Conservation (phyloP, 306 rosid species). For the Medicago truncatula region DNA sequence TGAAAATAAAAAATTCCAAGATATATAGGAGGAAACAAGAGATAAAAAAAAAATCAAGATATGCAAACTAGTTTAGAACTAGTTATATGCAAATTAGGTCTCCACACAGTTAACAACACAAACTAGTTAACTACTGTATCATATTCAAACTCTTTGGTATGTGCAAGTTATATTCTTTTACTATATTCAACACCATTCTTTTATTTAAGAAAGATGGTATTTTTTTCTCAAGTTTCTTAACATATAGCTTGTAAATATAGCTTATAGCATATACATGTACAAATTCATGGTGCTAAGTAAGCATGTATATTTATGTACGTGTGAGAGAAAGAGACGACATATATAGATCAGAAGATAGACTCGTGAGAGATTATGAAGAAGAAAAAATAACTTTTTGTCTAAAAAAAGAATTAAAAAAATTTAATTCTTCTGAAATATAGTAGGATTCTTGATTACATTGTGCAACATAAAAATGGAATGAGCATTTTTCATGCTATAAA, state of each 20-base stretch:
- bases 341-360: not conserved
- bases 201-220: not conserved
- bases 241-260: not conserved
- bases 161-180: no score
- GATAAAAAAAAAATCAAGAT: no score
- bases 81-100: no score
- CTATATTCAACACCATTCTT: not conserved
- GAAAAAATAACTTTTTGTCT: not conserved
- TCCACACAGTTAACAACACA: no score
- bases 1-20: no score
- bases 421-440: not conserved
- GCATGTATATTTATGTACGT: not conserved
- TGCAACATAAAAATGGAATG: conserved; percentile 31
- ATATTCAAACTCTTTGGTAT: no score
- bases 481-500: conserved; percentile 28
- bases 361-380: not conserved
- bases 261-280: not conserved
- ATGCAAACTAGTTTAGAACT: no score
- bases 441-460: not conserved
- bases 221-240: conserved; percentile 2
- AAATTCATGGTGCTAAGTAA: not conserved
- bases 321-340: not conserved
- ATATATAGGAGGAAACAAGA: no score
- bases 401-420: not conserved
- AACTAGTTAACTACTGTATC: no score